Evolutionary conservation across 2,329 filamentous ascomycete genomes (phyloP).

Genomic region (Albifimbria verrucaria): DNA sequence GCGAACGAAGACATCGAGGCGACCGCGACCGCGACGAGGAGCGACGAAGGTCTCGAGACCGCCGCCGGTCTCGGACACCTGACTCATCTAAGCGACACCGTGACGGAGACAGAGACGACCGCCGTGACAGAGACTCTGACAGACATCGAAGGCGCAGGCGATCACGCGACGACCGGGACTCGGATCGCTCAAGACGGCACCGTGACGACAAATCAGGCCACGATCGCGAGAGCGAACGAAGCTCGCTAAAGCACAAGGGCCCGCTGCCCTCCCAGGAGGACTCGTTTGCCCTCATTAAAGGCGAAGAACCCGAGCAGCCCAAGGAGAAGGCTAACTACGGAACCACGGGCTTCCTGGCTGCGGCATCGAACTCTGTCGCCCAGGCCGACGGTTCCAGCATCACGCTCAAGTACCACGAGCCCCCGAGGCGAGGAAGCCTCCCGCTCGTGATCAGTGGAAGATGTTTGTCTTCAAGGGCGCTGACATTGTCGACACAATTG

Average conservation of each 20-base stretch:
- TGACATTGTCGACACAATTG: slow-evolving; percentile 77
- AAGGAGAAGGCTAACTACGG: slow-evolving; percentile 89
- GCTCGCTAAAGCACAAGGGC: slow-evolving; percentile 32
- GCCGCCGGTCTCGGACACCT: slow-evolving; percentile 29
- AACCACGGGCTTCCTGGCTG: slow-evolving; percentile 76
- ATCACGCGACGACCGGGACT: slow-evolving; percentile 28
- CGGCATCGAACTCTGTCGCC: slow-evolving; percentile 75
- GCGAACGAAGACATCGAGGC: slow-evolving; percentile 18
- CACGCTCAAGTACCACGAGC: slow-evolving; percentile 93
- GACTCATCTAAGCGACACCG: slow-evolving; percentile 15
- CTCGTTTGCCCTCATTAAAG: slow-evolving; percentile 55
- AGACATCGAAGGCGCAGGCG: slow-evolving; percentile 25
- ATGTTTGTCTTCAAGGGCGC: slow-evolving; percentile 88
- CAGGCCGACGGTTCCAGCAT: slow-evolving; percentile 72
- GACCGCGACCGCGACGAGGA: slow-evolving; percentile 21
- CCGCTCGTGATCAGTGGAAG: slow-evolving; percentile 76
- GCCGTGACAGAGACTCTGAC: slow-evolving; percentile 19
- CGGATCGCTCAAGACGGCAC: slow-evolving; percentile 19
- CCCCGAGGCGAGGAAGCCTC: slow-evolving; percentile 87
- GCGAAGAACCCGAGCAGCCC: slow-evolving; percentile 48
- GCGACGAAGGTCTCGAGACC: slow-evolving; percentile 25
- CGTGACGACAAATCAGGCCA: slow-evolving; percentile 10
- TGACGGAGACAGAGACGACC: slow-evolving; percentile 7
- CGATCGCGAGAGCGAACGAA: slow-evolving; percentile 13
- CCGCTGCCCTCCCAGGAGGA: slow-evolving; percentile 59